Conservation (phyloP, 306 rosid species). For the Rosa multiflora region DNA sequence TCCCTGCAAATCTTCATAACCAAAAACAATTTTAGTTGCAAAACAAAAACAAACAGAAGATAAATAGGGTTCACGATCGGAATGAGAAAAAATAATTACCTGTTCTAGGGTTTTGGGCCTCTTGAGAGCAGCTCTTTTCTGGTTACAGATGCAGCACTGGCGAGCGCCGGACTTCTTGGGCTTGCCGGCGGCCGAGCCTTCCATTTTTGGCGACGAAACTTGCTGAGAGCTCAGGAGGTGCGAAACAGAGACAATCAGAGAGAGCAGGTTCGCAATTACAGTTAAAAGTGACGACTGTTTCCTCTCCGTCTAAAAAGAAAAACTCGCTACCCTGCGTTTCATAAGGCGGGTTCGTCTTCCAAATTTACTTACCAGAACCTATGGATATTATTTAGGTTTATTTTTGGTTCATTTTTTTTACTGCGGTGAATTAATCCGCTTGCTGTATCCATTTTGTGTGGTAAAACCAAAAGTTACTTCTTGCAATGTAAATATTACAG, state of each 20-base stretch:
- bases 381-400: too few species aligned
- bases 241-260: background rate
- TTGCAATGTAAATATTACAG: too few species aligned
- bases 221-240: background rate
- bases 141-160: conserved; percentile 58
- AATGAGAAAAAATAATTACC: conserved; percentile 24
- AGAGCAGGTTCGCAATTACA: background rate
- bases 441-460: background rate
- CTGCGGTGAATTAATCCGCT: background rate
- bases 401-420: background rate
- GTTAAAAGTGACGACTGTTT: background rate
- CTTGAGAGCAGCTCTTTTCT: conserved; percentile 67
- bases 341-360: background rate
- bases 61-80: background rate
- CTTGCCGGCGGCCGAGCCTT: conserved; percentile 33
- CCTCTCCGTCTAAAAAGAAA: background rate
- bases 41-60: background rate
- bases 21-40: background rate
- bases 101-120: conserved; percentile 85
- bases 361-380: too few species aligned
- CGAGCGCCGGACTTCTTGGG: conserved; percentile 32
- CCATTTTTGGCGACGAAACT: background rate
- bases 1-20: conserved; percentile 59
- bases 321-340: background rate
- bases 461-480: background rate